A percentile compares a stretch with the other conserved stretches of the same genome.
Conservation (phyloP, 257 asterid genomes). For the Anisodus tanguticus region DNA sequence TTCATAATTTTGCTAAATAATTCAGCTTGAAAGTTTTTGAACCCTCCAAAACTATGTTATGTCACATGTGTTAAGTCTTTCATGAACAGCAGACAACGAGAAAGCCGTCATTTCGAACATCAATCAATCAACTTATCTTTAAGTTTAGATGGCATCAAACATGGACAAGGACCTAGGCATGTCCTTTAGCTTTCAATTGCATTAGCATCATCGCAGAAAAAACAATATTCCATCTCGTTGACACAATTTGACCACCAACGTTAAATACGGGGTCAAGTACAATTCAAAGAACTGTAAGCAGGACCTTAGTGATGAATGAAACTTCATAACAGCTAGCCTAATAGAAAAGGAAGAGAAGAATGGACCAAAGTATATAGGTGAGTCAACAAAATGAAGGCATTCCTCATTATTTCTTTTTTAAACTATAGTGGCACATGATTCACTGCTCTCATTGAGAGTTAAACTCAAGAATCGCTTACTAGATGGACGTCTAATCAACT, state of each 20-base stretch:
- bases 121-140: not conserved
- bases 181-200: not conserved
- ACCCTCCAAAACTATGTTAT: too few species aligned
- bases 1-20: too few species aligned
- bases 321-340: not conserved
- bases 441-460: too few species aligned
- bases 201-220: not conserved
- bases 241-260: not conserved
- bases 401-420: not conserved
- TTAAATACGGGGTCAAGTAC: not conserved
- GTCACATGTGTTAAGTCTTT: too few species aligned
- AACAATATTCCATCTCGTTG: not conserved
- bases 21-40: too few species aligned
- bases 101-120: too few species aligned
- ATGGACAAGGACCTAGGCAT: not conserved
- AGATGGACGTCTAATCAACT: too few species aligned
- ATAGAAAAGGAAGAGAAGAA: not conserved
- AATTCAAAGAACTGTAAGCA: not conserved
- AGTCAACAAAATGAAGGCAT: not conserved
- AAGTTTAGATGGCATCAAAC: not conserved
- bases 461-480: too few species aligned
- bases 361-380: not conserved
- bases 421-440: too few species aligned
- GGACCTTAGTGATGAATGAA: not conserved
- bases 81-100: too few species aligned